These are phyloP conservation scores for Ganoderma lingzhi DNA, from an alignment of 1,284 basidiomycete genomes.

Conservation along the genomic window DNA sequence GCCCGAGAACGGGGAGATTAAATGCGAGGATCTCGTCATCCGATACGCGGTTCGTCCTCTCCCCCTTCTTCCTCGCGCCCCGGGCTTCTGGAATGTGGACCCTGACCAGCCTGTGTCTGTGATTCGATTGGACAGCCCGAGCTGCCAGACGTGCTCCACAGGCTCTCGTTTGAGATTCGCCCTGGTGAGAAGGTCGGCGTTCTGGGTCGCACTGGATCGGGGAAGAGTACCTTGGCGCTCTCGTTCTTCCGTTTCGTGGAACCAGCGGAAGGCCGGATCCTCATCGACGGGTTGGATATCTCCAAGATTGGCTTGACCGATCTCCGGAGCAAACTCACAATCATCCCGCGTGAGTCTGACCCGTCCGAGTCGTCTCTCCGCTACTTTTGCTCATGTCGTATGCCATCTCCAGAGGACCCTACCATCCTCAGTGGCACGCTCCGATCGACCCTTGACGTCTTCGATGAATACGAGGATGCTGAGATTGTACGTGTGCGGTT, in stretches of 20 bases:
- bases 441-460: slow-evolving; percentile 88
- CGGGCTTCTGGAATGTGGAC: slow-evolving; percentile 29
- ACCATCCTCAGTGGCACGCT: slow-evolving; percentile 89
- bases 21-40: slow-evolving; percentile 84
- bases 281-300: slow-evolving; percentile 91
- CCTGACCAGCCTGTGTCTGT: slow-evolving; percentile 16
- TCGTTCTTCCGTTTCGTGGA: slow-evolving; percentile 98
- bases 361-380: background rate
- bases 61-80: background rate
- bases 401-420: slow-evolving; percentile 66
- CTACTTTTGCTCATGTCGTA: slow-evolving; percentile 4
- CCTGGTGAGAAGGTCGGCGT: slow-evolving; percentile 90
- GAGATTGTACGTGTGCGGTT: slow-evolving; percentile 67
- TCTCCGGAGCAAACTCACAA: slow-evolving; percentile 85
- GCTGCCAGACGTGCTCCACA: slow-evolving; percentile 87
- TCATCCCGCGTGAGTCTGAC: slow-evolving; percentile 83
- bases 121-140: slow-evolving; percentile 60
- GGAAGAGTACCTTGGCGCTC: slow-evolving; percentile 90
- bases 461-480: slow-evolving; percentile 85
- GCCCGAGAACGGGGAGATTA: slow-evolving; percentile 82
- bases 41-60: slow-evolving; percentile 79
- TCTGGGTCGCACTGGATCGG: slow-evolving; percentile 89
- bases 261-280: slow-evolving; percentile 82
- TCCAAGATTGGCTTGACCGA: slow-evolving; percentile 88
- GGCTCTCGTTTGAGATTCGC: slow-evolving; percentile 79